Base-by-base conservation (phyloP, 2,329 filamentous ascomycete genomes). In the Didymella keratinophila region DNA sequence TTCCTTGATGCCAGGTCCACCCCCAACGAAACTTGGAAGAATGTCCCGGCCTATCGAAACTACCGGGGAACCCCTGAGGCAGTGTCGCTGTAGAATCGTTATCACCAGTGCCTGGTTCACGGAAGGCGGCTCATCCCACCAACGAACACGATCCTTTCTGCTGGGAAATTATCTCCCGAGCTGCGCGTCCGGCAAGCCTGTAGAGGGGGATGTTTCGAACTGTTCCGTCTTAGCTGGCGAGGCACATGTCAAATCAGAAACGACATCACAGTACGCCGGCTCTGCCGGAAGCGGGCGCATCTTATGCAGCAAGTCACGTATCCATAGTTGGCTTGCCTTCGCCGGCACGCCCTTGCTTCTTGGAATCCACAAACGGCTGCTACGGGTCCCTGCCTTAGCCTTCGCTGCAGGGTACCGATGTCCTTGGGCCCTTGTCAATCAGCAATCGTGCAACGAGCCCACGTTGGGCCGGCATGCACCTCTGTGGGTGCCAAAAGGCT, bases 371-470 rank as follows among this genome's bases (percentile, higher is more conserved):
- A 32, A 27, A n/a, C 27, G 37, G 37, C 30, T 47, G 23, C 37
- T 44, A 52, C 23, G 18, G 48, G 44, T 45, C 44, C 43, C 37
- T 49, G 21, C 25, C 25, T 42, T 39, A 7, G 16, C 27, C 28
- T 14, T 18, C 14, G 18, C 34, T 52, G 54, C 28, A 52, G 48
- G 36, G 36, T 28, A 48, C 36, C 55, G 48, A n/a, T 52, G 27
- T 44, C 42, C 9, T 48, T 1, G 11, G 30, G 16, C 2, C 41
- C 30, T 10, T 39, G 20, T 37, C 21, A 8, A 37, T 18, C 18
- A 58, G 36, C n/a, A 16, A n/a, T 16, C 18, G 47, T 49, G 37
- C 23, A 39, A 43, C 23, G 9, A 11, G 18, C 10, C 32, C 47
- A 52, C 49, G 37, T 52, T 52, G 23, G 44, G 49, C 37, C 18